Conservation (phyloP, 176 grass and related monocot genomes). For the sorghum (Sorghum bicolor) region DNA sequence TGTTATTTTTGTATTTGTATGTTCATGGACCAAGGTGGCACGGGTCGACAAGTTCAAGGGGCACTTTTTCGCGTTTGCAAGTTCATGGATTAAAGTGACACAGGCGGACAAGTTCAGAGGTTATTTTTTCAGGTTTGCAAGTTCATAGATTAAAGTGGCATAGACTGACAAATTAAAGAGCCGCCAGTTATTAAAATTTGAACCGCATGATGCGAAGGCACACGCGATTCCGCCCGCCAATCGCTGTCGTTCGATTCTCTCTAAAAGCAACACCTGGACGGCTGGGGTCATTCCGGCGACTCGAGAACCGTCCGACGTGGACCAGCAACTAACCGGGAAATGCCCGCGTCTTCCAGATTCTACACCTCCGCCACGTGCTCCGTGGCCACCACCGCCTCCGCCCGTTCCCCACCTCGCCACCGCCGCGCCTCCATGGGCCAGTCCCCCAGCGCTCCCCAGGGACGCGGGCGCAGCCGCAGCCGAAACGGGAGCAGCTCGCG, state of each 20-base stretch:
- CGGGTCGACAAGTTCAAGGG: no score
- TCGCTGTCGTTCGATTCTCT: conserved; percentile 3
- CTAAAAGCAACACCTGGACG: neutral
- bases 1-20: no score
- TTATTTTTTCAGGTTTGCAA: no score
- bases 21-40: no score
- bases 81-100: no score
- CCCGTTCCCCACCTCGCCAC: neutral
- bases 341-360: conserved; percentile 39
- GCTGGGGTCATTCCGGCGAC: neutral
- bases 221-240: neutral
- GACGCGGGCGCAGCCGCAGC: neutral
- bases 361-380: conserved; percentile 28
- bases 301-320: conserved; percentile 29
- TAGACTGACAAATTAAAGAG: no score
- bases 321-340: conserved; percentile 3
- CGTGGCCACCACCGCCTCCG: neutral
- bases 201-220: neutral
- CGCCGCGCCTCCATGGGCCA: conserved; percentile 18
- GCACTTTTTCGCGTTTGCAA: no score
- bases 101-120: no score
- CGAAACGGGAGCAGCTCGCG: neutral
- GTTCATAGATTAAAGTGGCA: no score
- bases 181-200: no score
- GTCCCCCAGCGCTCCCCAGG: neutral